phyloP scores from a whole-genome alignment of 148 eudicot species.

The Bassia scoparia region DNA sequence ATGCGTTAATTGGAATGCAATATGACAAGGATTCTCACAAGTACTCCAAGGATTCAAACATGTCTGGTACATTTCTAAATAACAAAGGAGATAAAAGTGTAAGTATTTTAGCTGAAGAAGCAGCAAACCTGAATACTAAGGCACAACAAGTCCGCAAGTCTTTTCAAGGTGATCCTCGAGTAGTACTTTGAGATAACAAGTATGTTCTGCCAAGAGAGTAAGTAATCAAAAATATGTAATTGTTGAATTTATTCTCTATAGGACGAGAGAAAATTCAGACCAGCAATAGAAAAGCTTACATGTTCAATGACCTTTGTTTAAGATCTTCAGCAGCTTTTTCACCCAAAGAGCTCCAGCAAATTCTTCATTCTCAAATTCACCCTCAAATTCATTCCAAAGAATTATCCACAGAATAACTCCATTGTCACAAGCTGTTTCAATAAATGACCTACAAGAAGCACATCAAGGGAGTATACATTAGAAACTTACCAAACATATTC shows the following conservation, averaged over 20 bases:
- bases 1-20: too few relatives aligned
- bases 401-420: slow-evolving; percentile 93
- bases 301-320: slow-evolving; percentile 86
- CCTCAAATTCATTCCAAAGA: slow-evolving; percentile 76
- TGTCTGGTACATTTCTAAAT: neutral
- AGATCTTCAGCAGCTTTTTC: slow-evolving; percentile 95
- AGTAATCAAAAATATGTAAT: slow-evolving; percentile 9
- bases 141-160: slow-evolving; percentile 79
- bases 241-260: neutral
- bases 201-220: slow-evolving; percentile 57
- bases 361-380: slow-evolving; percentile 75
- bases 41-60: neutral
- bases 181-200: slow-evolving; percentile 87
- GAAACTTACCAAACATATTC: neutral
- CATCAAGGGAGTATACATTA: slow-evolving; percentile 5
- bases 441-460: slow-evolving; percentile 44
- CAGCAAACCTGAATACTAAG: slow-evolving; percentile 60
- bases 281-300: slow-evolving; percentile 39
- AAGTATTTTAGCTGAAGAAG: slow-evolving; percentile 6
- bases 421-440: slow-evolving; percentile 85
- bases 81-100: neutral
- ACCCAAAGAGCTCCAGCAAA: slow-evolving; percentile 80
- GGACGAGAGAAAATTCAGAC: neutral
- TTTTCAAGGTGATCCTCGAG: slow-evolving; percentile 71
- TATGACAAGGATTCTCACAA: too few relatives aligned